Evolutionary conservation across 2,329 filamentous ascomycete genomes (phyloP).

Genomic region (Stachybotrys chartarum): DNA sequence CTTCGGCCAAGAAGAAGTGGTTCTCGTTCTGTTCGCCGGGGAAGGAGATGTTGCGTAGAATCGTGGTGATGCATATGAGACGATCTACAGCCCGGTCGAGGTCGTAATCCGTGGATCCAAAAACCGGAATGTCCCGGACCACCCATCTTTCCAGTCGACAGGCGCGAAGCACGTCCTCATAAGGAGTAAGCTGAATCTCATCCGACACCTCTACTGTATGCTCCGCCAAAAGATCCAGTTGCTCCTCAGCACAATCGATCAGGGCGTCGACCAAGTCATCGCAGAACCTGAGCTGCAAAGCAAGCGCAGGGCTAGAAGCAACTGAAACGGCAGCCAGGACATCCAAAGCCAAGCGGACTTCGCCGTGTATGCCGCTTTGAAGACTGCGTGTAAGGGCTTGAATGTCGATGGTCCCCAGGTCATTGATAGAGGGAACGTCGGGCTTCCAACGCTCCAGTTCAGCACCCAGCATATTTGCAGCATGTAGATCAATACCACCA

Average conservation of each 20-base stretch:
- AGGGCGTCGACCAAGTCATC: slow-evolving; percentile 86
- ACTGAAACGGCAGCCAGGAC: slow-evolving; percentile 61
- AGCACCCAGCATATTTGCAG: slow-evolving; percentile 55
- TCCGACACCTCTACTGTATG: slow-evolving; percentile 81
- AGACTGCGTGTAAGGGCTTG: slow-evolving; percentile 83
- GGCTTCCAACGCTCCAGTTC: slow-evolving; percentile 65
- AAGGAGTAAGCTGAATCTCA: slow-evolving; percentile 72
- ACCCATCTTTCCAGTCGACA: slow-evolving; percentile 67
- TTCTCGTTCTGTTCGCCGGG: slow-evolving; percentile 55
- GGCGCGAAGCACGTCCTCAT: slow-evolving; percentile 81
- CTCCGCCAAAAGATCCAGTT: slow-evolving; percentile 77
- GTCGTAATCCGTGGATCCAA: slow-evolving; percentile 72
- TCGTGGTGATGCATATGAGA: slow-evolving; percentile 84
- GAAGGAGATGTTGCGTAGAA: slow-evolving; percentile 89
- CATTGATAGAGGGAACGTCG: slow-evolving; percentile 64
- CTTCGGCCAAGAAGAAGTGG: slow-evolving; percentile 65
- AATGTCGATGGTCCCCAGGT: slow-evolving; percentile 85
- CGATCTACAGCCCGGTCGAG: slow-evolving; percentile 81
- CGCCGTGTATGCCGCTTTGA: slow-evolving; percentile 81
- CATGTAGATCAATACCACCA: slow-evolving; percentile 66
- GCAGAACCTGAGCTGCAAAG: slow-evolving; percentile 62
- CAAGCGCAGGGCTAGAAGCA: slow-evolving; percentile 59
- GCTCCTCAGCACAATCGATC: slow-evolving; percentile 84
- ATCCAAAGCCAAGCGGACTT: slow-evolving; percentile 86
- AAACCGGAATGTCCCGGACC: slow-evolving; percentile 63